phyloP scores from a whole-genome alignment of 805 yeast species.

The Torulaspora microellipsoides region DNA sequence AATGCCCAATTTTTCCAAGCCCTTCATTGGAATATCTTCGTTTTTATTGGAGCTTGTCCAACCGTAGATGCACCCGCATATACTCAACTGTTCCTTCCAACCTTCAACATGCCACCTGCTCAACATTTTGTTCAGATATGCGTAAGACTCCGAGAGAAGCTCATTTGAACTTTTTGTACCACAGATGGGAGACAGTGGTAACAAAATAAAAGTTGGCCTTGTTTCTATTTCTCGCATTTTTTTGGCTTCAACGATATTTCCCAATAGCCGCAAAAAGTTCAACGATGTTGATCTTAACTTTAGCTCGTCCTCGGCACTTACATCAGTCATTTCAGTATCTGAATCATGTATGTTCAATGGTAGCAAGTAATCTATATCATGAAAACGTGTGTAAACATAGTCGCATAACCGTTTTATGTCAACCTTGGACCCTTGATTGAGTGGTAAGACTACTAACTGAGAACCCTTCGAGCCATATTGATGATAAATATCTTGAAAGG shows the following conservation, averaged over 20 bases:
- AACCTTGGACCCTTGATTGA: constrained; percentile 79
- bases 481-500: constrained; percentile 74
- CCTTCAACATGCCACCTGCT: constrained; percentile 89
- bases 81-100: constrained; percentile 74
- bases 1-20: constrained; percentile 81
- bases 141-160: constrained; percentile 81
- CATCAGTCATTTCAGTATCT: constrained; percentile 55
- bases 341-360: constrained; percentile 46
- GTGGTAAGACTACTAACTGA: constrained; percentile 76
- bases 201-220: constrained; percentile 81
- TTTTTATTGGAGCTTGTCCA: constrained; percentile 86
- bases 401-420: constrained; percentile 64
- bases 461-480: constrained; percentile 77
- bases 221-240: constrained; percentile 55
- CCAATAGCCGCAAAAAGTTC: constrained; percentile 70
- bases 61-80: constrained; percentile 87
- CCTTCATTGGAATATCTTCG: constrained; percentile 81
- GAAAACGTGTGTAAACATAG: constrained; percentile 56
- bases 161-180: constrained; percentile 89
- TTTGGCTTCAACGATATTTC: constrained; percentile 68
- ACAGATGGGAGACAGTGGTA: constrained; percentile 85
- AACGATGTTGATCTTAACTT: constrained; percentile 88
- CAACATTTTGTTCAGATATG: constrained; percentile 75
- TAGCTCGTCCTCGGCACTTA: constrained; percentile 63
- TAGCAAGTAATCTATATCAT: constrained; percentile 70